Conservation (phyloP, 2,329 filamentous ascomycete species). For the Neofusicoccum parvum region DNA sequence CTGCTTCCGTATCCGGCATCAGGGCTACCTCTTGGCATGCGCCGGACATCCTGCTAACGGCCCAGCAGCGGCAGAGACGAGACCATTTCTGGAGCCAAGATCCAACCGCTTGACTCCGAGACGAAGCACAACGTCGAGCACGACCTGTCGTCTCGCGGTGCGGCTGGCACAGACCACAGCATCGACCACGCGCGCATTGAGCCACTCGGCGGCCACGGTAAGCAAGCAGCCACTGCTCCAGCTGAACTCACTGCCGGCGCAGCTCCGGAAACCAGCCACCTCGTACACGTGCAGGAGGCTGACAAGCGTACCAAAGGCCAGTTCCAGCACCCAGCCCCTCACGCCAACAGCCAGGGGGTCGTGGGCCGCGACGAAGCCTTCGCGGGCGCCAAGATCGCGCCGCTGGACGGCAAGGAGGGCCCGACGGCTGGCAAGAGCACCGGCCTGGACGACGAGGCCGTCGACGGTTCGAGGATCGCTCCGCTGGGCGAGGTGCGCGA, state of each 20-base stretch:
- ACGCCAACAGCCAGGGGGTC: slow-evolving; percentile 29
- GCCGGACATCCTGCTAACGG: background rate
- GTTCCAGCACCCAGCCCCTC: slow-evolving; percentile 27
- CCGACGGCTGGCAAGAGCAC: background rate
- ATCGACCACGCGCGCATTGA: slow-evolving; percentile 30
- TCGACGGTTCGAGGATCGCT: slow-evolving; percentile 27
- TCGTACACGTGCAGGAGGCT: background rate
- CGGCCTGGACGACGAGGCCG: slow-evolving; percentile 29
- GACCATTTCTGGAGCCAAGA: slow-evolving; percentile 28
- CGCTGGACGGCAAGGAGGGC: slow-evolving; percentile 22
- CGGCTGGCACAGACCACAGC: slow-evolving; percentile 24
- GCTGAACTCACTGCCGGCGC: background rate
- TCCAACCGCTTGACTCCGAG: slow-evolving; percentile 27
- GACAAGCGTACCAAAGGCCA: slow-evolving; percentile 22
- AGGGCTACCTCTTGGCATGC: background rate
- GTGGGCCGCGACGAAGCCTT: slow-evolving; percentile 31
- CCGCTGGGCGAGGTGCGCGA: slow-evolving; percentile 28
- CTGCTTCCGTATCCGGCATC: slow-evolving; percentile 5
- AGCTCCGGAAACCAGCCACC: background rate
- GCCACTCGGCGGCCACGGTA: slow-evolving; percentile 27
- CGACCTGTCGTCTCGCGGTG: slow-evolving; percentile 24
- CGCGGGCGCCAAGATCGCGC: slow-evolving; percentile 29
- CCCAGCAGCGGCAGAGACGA: slow-evolving; percentile 9
- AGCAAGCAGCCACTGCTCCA: background rate
- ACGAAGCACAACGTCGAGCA: slow-evolving; percentile 24